phyloP scores from a whole-genome alignment of 2,329 filamentous ascomycete species.

The Myriosclerotinia duriaeana region DNA sequence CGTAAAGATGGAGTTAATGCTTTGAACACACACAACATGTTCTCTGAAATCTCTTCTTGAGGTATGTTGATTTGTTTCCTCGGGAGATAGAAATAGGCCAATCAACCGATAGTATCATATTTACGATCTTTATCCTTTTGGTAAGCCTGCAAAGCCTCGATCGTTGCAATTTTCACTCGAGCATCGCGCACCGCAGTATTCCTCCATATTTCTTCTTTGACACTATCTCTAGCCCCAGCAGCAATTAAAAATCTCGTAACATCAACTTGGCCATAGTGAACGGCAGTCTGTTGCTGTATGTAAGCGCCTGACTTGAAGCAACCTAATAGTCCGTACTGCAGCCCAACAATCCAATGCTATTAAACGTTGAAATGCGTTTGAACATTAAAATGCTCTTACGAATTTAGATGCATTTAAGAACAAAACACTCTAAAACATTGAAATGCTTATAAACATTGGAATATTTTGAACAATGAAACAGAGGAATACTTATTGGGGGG shows the following conservation, averaged over 20 bases:
- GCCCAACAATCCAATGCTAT: no score
- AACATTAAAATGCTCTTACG: no score
- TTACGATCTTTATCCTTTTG: not conserved
- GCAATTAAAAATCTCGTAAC: not conserved
- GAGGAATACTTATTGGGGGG: no score
- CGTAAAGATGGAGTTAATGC: not conserved
- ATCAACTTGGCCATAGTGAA: slow-evolving; percentile 4
- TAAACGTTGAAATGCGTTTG: no score
- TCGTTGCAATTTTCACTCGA: not conserved
- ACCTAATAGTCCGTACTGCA: no score
- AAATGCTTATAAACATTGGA: no score
- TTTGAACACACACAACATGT: not conserved
- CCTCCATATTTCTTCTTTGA: no score
- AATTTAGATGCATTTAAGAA: no score
- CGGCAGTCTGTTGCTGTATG: not conserved
- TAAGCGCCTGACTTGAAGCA: not conserved
- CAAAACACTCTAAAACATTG: no score
- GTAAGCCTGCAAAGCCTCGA: not conserved
- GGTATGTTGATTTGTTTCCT: not conserved
- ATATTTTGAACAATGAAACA: no score
- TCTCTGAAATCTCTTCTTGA: not conserved
- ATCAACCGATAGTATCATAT: not conserved
- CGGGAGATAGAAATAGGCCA: not conserved
- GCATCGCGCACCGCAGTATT: not conserved
- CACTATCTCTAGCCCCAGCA: not conserved